Percentiles rank a stretch among this genome's conserved stretches.
These are phyloP conservation scores for Borovskyia barvae DNA, from an alignment of 208 protist genomes.

Conservation along the genomic window DNA sequence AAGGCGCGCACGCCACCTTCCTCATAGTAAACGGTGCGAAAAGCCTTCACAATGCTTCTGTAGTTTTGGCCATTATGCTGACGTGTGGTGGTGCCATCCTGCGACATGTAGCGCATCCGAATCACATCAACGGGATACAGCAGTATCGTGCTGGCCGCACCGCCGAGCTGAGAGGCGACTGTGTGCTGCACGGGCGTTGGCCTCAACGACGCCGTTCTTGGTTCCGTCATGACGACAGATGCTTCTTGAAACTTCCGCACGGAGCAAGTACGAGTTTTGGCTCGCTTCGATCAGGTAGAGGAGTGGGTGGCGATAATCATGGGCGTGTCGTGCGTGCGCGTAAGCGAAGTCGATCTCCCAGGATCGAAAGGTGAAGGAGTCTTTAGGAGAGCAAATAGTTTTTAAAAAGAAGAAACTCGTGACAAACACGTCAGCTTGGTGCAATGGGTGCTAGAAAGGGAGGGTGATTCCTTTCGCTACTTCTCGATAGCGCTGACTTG, in stretches of 20 bases:
- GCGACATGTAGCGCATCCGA: slow-evolving; percentile 86
- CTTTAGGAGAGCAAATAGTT: background rate
- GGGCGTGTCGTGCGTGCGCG: too few species aligned
- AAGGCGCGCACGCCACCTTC: slow-evolving; percentile 56
- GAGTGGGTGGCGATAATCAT: too few species aligned
- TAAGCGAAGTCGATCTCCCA: too few species aligned
- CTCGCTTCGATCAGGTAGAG: too few species aligned
- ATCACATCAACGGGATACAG: slow-evolving; percentile 91
- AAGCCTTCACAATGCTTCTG: slow-evolving; percentile 29
- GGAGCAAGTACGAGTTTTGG: too few species aligned
- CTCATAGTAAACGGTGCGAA: slow-evolving; percentile 37
- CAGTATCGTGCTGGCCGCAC: slow-evolving; percentile 50
- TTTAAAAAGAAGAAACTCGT: too few species aligned
- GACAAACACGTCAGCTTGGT: too few species aligned
- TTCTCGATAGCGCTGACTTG: too few species aligned
- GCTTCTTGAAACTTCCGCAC: too few species aligned
- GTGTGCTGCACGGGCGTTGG: slow-evolving; percentile 43
- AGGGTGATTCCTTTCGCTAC: too few species aligned
- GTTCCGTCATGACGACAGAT: slow-evolving; percentile 3
- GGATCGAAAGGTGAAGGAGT: background rate
- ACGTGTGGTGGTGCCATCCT: slow-evolving; percentile 67
- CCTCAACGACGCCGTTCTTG: background rate
- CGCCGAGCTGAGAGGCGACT: slow-evolving; percentile 61
- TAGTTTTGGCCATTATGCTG: slow-evolving; percentile 80
- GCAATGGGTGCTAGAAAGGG: too few species aligned